Base-by-base conservation (phyloP, 208 protist genomes). In the Crithidia bombi region DNA sequence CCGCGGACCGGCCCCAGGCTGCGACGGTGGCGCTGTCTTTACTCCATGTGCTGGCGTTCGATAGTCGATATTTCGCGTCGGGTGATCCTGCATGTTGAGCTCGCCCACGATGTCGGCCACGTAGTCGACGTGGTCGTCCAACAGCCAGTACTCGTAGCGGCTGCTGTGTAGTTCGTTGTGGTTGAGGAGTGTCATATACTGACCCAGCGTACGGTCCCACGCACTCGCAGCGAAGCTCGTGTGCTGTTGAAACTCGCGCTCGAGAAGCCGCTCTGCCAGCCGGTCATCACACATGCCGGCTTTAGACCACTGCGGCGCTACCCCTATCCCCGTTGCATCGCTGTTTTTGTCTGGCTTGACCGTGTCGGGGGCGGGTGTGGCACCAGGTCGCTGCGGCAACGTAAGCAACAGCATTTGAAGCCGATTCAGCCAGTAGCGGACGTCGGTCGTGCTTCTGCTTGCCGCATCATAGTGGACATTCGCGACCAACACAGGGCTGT, bases 371-470 rank as follows among this genome's bases (percentile, higher is more conserved):
- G 6, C 7, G 21, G 17, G 30, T 43, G n/a, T 3, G 26, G 49
- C 4, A 17, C 7, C 38, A 28, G 38, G n/a, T 17, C n/a, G 26
- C 21, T 38, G 17, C 52, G 36, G 59, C 43, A 78, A n/a, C 12
- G 28, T 36, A 23, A 90, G 56, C 25, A 90, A 68, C 43, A 87
- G 69, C 71, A 83, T 78, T 52, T 94, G 85, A 17, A 94, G 80
- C 15, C 73, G 82, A 56, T 90, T 90, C 47, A 91, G 44, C 89
- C 89, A 94, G 36, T 78, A 77, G 25, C 89, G 85, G 17, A 91
- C 77, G 65, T 94, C 89, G 21, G 77, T 81, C 12, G 75, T 85
- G 43, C 68, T 73, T n/a, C 57, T 15, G 38, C 26, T n/a, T 3
- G 65, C 78, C 10, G 74, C 78, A 15, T 75, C 59, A 41, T 21